These are phyloP conservation scores for Laburnicola sp. DNA, from an alignment of 2,329 filamentous ascomycete species.

Conservation along the genomic window DNA sequence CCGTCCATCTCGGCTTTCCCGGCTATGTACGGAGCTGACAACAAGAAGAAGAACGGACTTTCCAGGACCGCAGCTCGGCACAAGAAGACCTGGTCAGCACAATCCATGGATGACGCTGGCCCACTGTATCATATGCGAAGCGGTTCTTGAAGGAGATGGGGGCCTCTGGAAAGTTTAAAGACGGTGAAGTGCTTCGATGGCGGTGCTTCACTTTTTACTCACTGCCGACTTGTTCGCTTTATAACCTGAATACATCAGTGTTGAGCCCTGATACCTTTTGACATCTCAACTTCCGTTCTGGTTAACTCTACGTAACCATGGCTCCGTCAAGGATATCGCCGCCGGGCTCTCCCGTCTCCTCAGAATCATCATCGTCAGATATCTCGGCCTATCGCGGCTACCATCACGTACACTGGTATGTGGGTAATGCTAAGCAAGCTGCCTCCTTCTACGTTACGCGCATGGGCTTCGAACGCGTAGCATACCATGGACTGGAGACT, in stretches of 20 bases:
- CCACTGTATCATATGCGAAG: background rate
- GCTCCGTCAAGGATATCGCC: slow-evolving; percentile 44
- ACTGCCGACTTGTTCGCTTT: background rate
- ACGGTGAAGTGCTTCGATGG: background rate
- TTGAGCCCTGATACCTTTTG: background rate
- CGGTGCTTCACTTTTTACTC: background rate
- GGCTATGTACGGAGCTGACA: slow-evolving; percentile 13
- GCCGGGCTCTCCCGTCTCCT: slow-evolving; percentile 45
- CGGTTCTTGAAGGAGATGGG: slow-evolving; percentile 12
- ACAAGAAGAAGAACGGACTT: slow-evolving; percentile 10
- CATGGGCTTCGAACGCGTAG: slow-evolving; percentile 81
- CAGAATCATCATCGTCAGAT: slow-evolving; percentile 30
- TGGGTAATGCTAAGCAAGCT: slow-evolving; percentile 95
- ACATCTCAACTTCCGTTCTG: background rate
- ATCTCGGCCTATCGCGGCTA: slow-evolving; percentile 72
- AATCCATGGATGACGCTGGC: slow-evolving; percentile 6
- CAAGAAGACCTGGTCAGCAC: slow-evolving; percentile 5
- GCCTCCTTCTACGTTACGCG: slow-evolving; percentile 85
- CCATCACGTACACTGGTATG: slow-evolving; percentile 94
- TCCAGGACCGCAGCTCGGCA: slow-evolving; percentile 15
- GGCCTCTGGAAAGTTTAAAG: slow-evolving; percentile 5
- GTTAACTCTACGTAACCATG: slow-evolving; percentile 20
- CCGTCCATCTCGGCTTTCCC: slow-evolving; percentile 4
- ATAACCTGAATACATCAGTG: background rate
- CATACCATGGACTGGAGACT: slow-evolving; percentile 87